A percentile compares a stretch with the other conserved stretches of the same genome.
These are phyloP conservation scores for Rhizopogon salebrosus DNA, from an alignment of 768 basidiomycete genomes.

Conservation along the genomic window DNA sequence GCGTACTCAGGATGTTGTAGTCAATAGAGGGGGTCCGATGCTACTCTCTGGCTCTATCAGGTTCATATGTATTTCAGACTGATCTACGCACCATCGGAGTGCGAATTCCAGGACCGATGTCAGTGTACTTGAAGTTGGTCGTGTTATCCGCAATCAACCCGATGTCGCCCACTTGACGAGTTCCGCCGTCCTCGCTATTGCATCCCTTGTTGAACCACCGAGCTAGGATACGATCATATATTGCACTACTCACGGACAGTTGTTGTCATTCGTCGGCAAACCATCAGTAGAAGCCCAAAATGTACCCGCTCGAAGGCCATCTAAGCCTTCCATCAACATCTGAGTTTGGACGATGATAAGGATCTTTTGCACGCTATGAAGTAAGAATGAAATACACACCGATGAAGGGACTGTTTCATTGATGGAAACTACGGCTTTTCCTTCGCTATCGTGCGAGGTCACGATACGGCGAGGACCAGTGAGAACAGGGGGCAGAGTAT, in stretches of 20 bases:
- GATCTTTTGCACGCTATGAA: background rate
- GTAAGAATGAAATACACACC: constrained; percentile 27
- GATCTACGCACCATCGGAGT: constrained; percentile 42
- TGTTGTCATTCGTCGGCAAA: constrained; percentile 52
- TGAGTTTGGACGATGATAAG: background rate
- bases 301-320: constrained; percentile 17
- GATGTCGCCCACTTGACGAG: constrained; percentile 36
- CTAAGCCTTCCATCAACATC: background rate
- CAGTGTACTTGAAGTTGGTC: constrained; percentile 47
- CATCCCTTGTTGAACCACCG: background rate
- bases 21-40: constrained; percentile 52
- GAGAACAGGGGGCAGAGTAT: constrained; percentile 16
- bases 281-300: constrained; percentile 48
- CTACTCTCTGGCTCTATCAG: background rate
- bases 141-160: constrained; percentile 39
- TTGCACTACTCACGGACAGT: constrained; percentile 32
- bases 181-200: constrained; percentile 47
- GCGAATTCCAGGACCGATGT: constrained; percentile 46
- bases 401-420: constrained; percentile 22
- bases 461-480: constrained; percentile 46
- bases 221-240: background rate
- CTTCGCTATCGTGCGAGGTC: constrained; percentile 41
- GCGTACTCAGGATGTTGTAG: constrained; percentile 53
- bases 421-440: constrained; percentile 35
- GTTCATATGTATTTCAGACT: background rate